Conservation (phyloP, 306 rosid species). For the Amphicarpaea edgeworthii region DNA sequence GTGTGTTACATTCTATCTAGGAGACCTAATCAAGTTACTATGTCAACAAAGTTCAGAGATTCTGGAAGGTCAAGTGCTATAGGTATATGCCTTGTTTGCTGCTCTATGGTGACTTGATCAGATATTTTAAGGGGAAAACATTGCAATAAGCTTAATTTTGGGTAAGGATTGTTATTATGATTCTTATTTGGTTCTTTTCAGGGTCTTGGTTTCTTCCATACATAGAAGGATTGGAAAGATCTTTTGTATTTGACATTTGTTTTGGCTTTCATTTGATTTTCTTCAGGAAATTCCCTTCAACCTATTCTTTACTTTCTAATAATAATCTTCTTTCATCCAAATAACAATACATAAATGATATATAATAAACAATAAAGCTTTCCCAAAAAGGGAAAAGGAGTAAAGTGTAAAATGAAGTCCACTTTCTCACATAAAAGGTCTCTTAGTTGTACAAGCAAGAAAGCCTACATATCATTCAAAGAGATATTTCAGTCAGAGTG, state of each 20-base stretch:
- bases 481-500: conserved; percentile 25
- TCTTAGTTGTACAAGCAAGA: background rate
- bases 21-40: conserved; percentile 12
- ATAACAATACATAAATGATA: conserved; percentile 2
- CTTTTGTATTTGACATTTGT: background rate
- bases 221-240: conserved; percentile 17
- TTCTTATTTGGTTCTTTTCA: conserved; percentile 4
- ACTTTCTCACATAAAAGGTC: background rate
- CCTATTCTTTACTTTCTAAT: conserved; percentile 30
- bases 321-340: conserved; percentile 15
- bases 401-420: conserved; percentile 22
- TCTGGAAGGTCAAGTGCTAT: conserved; percentile 11
- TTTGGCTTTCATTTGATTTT: conserved; percentile 15
- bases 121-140: conserved; percentile 1
- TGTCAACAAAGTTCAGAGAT: conserved; percentile 1
- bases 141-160: conserved; percentile 1
- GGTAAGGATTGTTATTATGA: conserved; percentile 21
- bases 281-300: conserved; percentile 23
- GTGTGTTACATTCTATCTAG: too few species aligned
- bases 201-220: background rate
- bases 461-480: background rate
- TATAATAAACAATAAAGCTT: conserved; percentile 6
- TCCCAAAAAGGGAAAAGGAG: background rate
- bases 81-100: conserved; percentile 1
- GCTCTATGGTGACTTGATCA: background rate